Evolutionary conservation across 345 rosid genomes (phyloP), one percentile per base, ranked within the genome.

Genomic region (Gossypioides kirkii): DNA sequence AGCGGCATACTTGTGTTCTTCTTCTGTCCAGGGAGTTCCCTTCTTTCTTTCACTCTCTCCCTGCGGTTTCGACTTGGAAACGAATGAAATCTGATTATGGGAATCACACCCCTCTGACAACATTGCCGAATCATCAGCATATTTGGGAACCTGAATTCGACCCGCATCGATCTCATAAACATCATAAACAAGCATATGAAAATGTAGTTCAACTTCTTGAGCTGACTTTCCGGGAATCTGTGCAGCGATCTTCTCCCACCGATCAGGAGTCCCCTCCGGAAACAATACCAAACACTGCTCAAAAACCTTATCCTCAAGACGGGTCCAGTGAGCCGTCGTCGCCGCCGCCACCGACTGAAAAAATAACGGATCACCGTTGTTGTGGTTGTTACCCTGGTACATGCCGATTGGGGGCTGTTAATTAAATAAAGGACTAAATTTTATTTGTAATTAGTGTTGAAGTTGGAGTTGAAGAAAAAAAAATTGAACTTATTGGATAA

Each of bases 1-100:
- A 6, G 25, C 8, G 16, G 1, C 32, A 4, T 75, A 88, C 90
- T 54, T 84, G 77, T 88, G 92, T 28, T 89, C 93, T 17, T 86
- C 82, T 53, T 82, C 86, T 0, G 89, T 85, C 92, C 93, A 89
- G 0, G 97, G 97, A 17, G 87, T 87, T 47, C 97, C 97, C 80
- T 89, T 88, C 84, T 88, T 94, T 23, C 93, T 77, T 77, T 91
- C 97, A 0, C 71, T 47, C 0, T 86, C 87, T 0, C 71, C 77
- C 11, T 76, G 73, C 26, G 22, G 58, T 3, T 58, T 53, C 64
- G 78, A 80, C 11, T 52, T 69, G 1, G 60, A 69, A 0, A 75
- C 84, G 60, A 82, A 85, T 0, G 85, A 78, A 65, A 86, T 87
- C 84, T 82, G 88, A 71, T 66, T 55, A 58, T 82, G 60, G 4